phyloP scores from a whole-genome alignment of 805 yeast genomes.

The Cyberlindnera euphorbiiphila region DNA sequence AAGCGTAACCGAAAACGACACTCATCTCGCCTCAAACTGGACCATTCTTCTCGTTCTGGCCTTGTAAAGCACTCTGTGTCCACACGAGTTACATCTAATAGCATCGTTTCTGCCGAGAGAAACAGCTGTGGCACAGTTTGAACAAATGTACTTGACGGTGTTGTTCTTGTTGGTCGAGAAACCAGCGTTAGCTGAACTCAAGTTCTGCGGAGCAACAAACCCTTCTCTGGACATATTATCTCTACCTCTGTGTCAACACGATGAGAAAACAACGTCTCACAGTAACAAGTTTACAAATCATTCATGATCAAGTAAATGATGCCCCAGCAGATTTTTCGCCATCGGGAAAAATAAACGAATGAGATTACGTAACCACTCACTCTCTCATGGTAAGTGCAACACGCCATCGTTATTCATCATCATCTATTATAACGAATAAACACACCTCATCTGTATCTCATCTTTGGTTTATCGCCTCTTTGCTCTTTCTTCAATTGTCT shows the following conservation, averaged over 20 bases:
- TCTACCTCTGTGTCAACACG: too few relatives aligned
- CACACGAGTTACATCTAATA: conserved; percentile 97
- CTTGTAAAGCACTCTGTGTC: conserved; percentile 95
- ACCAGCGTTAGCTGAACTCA: conserved; percentile 85
- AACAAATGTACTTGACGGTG: conserved; percentile 92
- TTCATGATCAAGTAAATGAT: too few relatives aligned
- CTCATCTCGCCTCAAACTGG: conserved; percentile 72
- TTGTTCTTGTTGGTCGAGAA: conserved; percentile 62
- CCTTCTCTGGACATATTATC: conserved; percentile 84
- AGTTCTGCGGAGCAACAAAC: conserved; percentile 74
- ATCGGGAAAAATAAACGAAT: too few relatives aligned
- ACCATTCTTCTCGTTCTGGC: conserved; percentile 98
- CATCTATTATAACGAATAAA: neutral
- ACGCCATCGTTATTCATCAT: too few relatives aligned
- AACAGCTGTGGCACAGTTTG: conserved; percentile 90
- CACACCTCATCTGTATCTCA: conserved; percentile 31
- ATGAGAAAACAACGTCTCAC: too few relatives aligned
- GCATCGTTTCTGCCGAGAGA: conserved; percentile 91
- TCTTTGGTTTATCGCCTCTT: conserved; percentile 35
- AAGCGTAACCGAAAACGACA: too few relatives aligned
- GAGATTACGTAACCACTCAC: neutral
- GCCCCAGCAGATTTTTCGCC: conserved; percentile 3
- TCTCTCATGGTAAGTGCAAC: neutral
- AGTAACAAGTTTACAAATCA: too few relatives aligned
- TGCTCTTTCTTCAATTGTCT: conserved; percentile 40